Evolutionary conservation across 176 grass and related monocot species (phyloP).

Genomic region (Aegilops umbellulata): DNA sequence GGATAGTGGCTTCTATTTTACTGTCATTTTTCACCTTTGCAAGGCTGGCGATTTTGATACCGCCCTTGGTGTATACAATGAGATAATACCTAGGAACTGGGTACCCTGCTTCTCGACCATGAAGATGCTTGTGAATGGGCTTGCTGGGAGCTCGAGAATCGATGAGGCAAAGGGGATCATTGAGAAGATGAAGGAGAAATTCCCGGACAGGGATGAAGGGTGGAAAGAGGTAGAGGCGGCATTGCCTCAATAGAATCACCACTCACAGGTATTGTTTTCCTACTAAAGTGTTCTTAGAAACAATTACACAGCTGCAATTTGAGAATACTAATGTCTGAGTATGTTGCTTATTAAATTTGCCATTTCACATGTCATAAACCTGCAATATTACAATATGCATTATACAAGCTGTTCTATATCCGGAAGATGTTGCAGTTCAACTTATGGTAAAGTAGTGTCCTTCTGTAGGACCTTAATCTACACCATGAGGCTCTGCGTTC

Average conservation of each 20-base stretch:
- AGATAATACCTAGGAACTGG: constrained; percentile 51
- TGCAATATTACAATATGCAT: not conserved
- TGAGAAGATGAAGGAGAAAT: constrained; percentile 88
- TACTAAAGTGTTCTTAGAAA: not conserved
- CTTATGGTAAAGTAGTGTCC: constrained; percentile 1
- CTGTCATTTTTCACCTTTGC: constrained; percentile 55
- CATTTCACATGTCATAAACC: not conserved
- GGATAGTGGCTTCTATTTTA: constrained; percentile 48
- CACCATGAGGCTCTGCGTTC: not conserved
- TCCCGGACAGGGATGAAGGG: constrained; percentile 44
- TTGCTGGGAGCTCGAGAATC: constrained; percentile 49
- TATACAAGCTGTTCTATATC: not conserved
- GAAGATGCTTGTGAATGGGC: constrained; percentile 92
- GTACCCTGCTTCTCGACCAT: constrained; percentile 74
- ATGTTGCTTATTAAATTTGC: not conserved
- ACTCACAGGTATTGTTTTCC: constrained; percentile 18
- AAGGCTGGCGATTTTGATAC: constrained; percentile 69
- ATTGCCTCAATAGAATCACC: constrained; percentile 49
- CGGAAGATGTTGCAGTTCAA: not conserved
- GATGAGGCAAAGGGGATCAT: constrained; percentile 81
- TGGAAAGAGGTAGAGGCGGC: constrained; percentile 91
- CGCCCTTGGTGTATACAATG: constrained; percentile 58
- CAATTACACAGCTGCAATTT: not conserved
- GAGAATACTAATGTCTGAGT: not conserved
- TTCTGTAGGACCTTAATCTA: not conserved